Evolutionary conservation across 73 alveolate genomes (phyloP).

Genomic region (Paramecium caudatum): DNA sequence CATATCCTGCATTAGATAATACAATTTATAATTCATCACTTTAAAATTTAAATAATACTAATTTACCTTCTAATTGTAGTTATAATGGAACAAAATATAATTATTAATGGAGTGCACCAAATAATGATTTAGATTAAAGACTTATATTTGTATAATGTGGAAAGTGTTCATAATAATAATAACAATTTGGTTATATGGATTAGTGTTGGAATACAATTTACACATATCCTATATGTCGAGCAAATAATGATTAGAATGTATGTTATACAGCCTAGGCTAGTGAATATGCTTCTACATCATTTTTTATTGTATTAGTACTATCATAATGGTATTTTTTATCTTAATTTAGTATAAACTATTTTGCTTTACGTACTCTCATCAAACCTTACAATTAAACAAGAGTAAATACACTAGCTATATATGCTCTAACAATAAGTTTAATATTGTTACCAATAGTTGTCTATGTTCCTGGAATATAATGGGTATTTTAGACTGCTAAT

Average conservation of each 20-base stretch:
- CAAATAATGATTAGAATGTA: not conserved
- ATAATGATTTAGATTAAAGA: conserved; percentile 1
- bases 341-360: conserved; percentile 35
- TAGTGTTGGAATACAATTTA: conserved; percentile 36
- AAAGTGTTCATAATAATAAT: conserved; percentile 1
- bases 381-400: not conserved
- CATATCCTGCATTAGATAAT: not conserved
- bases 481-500: conserved; percentile 40
- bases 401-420: conserved; percentile 34
- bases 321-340: conserved; percentile 42
- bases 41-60: not conserved
- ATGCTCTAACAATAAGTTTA: conserved; percentile 1
- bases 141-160: conserved; percentile 30
- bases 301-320: conserved; percentile 9
- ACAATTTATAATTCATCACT: not conserved
- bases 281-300: conserved; percentile 26
- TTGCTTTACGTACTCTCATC: conserved; percentile 28
- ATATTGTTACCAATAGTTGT: not conserved
- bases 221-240: not conserved
- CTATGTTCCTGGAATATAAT: conserved; percentile 56
- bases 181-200: not conserved
- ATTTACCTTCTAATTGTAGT: not conserved
- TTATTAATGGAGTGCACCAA: conserved; percentile 58
- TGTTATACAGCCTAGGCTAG: conserved; percentile 59
- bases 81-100: not conserved